These are phyloP conservation scores for Microthlaspi erraticum DNA, from an alignment of 345 rosid genomes.

Conservation along the genomic window DNA sequence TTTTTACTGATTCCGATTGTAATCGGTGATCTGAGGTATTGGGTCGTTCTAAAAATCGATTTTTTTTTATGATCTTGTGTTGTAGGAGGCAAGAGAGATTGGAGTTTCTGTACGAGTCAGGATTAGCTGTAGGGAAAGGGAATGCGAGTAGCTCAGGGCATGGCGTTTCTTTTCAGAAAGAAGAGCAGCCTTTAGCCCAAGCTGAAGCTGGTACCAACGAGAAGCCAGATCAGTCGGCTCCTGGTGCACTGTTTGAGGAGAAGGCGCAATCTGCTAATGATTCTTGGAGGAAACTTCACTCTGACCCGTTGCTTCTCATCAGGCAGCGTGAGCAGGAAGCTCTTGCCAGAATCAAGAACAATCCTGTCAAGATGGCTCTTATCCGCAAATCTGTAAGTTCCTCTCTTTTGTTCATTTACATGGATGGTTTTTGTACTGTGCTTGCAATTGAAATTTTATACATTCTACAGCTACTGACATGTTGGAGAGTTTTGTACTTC, in stretches of 20 bases:
- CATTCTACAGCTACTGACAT: conserved; percentile 27
- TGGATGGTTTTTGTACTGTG: neutral
- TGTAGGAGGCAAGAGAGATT: conserved; percentile 92
- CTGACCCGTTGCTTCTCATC: conserved; percentile 90
- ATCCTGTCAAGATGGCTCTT: conserved; percentile 88
- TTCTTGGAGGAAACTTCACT: conserved; percentile 91
- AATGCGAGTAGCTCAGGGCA: conserved; percentile 51
- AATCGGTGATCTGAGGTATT: conserved; percentile 10
- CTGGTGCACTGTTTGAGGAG: conserved; percentile 91
- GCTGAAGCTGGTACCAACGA: conserved; percentile 41
- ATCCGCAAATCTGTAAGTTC: conserved; percentile 81
- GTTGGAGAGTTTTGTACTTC: conserved; percentile 14
- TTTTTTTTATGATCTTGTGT: conserved; percentile 5
- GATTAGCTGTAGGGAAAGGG: conserved; percentile 84
- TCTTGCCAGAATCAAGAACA: conserved; percentile 88
- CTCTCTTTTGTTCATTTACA: neutral
- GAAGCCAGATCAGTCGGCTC: conserved; percentile 55
- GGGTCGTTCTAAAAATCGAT: conserved; percentile 20
- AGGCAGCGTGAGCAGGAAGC: conserved; percentile 97
- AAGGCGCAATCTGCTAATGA: conserved; percentile 83
- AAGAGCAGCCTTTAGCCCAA: conserved; percentile 54
- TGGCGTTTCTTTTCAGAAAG: conserved; percentile 73
- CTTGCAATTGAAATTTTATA: neutral
- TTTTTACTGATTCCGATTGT: too few relatives aligned
- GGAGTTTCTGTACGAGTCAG: conserved; percentile 92